A percentile compares a stretch with the other conserved stretches of the same genome.
Conservation (phyloP, 805 yeast genomes). For the Schwanniomyces yamadae region DNA sequence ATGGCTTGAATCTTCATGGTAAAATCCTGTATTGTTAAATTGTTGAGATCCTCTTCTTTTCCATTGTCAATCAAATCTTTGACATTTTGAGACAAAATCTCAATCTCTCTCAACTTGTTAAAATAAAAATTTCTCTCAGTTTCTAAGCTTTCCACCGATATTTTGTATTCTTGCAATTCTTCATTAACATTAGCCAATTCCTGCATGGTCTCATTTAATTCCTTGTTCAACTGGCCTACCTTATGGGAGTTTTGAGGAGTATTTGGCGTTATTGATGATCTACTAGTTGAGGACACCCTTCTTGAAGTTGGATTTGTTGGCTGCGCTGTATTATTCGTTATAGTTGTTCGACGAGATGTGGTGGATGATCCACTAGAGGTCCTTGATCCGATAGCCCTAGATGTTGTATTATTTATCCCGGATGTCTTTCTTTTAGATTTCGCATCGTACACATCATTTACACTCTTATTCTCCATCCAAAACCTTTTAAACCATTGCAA, state of each 20-base stretch:
- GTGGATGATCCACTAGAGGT: slow-evolving; percentile 7
- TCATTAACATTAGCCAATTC: slow-evolving; percentile 41
- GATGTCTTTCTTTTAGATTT: slow-evolving; percentile 23
- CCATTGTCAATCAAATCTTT: slow-evolving; percentile 16
- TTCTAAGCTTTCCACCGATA: slow-evolving; percentile 64
- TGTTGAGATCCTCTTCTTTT: slow-evolving; percentile 24
- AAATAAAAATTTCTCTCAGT: slow-evolving; percentile 89
- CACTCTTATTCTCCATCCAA: slow-evolving; percentile 77
- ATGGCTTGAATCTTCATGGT: slow-evolving; percentile 66
- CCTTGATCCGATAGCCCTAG: slow-evolving; percentile 7
- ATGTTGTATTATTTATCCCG: slow-evolving; percentile 6
- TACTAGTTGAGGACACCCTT: slow-evolving; percentile 15
- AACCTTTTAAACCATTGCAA: slow-evolving; percentile 85
- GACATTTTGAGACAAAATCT: slow-evolving; percentile 65
- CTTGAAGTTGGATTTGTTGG: slow-evolving; percentile 16
- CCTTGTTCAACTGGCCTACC: slow-evolving; percentile 22
- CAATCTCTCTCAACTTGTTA: slow-evolving; percentile 85
- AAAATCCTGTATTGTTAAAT: slow-evolving; percentile 26
- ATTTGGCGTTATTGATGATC: slow-evolving; percentile 5
- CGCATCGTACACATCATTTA: slow-evolving; percentile 66
- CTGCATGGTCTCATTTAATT: slow-evolving; percentile 45
- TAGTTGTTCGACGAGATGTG: slow-evolving; percentile 8
- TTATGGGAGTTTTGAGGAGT: slow-evolving; percentile 9
- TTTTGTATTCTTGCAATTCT: slow-evolving; percentile 57
- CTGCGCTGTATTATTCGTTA: slow-evolving; percentile 9